These are phyloP conservation scores for Smallanthus sonchifolius DNA, from an alignment of 129 eudicot species.

Conservation along the genomic window DNA sequence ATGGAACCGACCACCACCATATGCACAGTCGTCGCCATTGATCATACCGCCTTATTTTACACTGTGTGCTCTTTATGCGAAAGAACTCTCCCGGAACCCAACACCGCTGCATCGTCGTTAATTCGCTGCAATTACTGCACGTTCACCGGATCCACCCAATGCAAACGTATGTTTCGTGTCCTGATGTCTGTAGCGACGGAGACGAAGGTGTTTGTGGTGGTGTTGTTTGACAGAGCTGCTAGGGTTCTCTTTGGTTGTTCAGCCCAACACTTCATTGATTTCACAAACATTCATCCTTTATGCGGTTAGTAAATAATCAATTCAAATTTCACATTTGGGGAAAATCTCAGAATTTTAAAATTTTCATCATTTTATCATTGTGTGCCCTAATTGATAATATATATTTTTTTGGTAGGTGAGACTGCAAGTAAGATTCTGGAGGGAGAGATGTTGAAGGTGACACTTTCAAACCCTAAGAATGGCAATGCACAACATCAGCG, in stretches of 20 bases:
- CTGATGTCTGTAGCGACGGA: constrained; percentile 88
- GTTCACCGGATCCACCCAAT: constrained; percentile 21
- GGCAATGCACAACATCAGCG: constrained; percentile 90
- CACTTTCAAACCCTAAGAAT: constrained; percentile 73
- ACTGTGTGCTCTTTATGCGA: constrained; percentile 72
- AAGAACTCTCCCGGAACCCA: constrained; percentile 42
- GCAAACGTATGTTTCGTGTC: constrained; percentile 75
- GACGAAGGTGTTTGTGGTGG: constrained; percentile 68
- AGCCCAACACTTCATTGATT: constrained; percentile 70
- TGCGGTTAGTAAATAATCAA: constrained; percentile 41
- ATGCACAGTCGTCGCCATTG: constrained; percentile 68
- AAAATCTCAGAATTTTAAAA: not conserved
- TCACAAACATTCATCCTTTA: constrained; percentile 70
- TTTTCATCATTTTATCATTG: not conserved
- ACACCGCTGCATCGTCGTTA: constrained; percentile 10
- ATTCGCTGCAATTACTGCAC: constrained; percentile 50
- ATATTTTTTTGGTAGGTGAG: constrained; percentile 33
- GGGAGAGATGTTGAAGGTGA: constrained; percentile 85
- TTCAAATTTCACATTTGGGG: not conserved
- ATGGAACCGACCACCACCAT: constrained; percentile 47
- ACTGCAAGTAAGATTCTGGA: constrained; percentile 67
- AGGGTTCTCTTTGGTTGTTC: constrained; percentile 91
- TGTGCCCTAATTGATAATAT: constrained; percentile 2
- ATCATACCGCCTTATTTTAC: constrained; percentile 54
- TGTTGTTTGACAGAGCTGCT: constrained; percentile 86